A percentile compares a stretch with the other conserved stretches of the same genome.
Evolutionary conservation across 495 filamentous ascomycete species (phyloP).

Genomic region (Amniculicola lignicola): DNA sequence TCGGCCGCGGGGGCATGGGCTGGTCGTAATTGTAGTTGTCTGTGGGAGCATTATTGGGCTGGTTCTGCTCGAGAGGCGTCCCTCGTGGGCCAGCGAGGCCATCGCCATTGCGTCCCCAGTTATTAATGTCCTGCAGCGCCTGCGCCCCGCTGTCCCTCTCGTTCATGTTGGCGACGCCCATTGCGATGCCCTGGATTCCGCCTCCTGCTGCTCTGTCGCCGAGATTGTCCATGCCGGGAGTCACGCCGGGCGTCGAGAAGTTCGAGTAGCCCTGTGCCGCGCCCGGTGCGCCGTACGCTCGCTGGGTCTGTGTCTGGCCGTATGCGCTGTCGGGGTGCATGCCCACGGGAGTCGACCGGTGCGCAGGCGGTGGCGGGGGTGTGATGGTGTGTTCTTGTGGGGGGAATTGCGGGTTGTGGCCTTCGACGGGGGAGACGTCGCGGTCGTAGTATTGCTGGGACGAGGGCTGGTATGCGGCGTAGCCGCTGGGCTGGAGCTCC

Average conservation of each 20-base stretch:
- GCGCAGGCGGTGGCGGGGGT: slow-evolving; percentile 25
- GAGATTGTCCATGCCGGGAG: slow-evolving; percentile 74
- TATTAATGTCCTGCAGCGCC: slow-evolving; percentile 55
- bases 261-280: slow-evolving; percentile 13
- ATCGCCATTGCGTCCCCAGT: slow-evolving; percentile 38
- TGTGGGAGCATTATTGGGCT: slow-evolving; percentile 9
- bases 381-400: slow-evolving; percentile 5
- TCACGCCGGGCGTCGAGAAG: slow-evolving; percentile 48
- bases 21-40: slow-evolving; percentile 6
- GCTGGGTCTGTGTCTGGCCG: slow-evolving; percentile 18
- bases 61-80: slow-evolving; percentile 6
- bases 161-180: slow-evolving; percentile 69
- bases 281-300: slow-evolving; percentile 13
- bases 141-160: slow-evolving; percentile 70
- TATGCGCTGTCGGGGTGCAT: slow-evolving; percentile 24
- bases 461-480: slow-evolving; percentile 12
- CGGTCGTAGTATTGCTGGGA: slow-evolving; percentile 24
- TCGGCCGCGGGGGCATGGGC: slow-evolving; percentile 14
- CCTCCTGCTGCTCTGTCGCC: slow-evolving; percentile 63
- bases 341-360: slow-evolving; percentile 19
- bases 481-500: neutral
- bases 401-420: slow-evolving; percentile 14
- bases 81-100: slow-evolving; percentile 39
- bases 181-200: slow-evolving; percentile 72
- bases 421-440: slow-evolving; percentile 25